These are phyloP conservation scores for Aspergillus glaucus DNA, from an alignment of 2,329 filamentous ascomycete species.

Conservation along the genomic window DNA sequence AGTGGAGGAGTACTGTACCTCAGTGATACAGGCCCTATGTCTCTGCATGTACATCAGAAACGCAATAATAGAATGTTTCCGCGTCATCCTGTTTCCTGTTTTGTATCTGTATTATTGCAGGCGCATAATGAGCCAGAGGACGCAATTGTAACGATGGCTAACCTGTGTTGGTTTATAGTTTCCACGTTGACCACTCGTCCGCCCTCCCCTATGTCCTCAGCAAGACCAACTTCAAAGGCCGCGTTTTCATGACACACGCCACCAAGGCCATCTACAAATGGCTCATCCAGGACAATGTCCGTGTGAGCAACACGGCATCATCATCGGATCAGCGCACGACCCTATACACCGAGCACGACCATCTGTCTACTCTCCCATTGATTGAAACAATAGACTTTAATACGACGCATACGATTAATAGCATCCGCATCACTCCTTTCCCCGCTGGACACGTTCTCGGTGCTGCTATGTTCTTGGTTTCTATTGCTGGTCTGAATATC, in stretches of 20 bases:
- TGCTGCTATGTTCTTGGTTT: slow-evolving; percentile 95
- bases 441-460: slow-evolving; percentile 97
- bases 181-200: slow-evolving; percentile 96
- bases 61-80: slow-evolving; percentile 19
- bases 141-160: slow-evolving; percentile 17
- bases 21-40: slow-evolving; percentile 7
- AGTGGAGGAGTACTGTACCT: slow-evolving; percentile 5
- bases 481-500: slow-evolving; percentile 93
- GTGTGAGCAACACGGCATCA: slow-evolving; percentile 67
- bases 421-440: slow-evolving; percentile 93
- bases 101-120: neutral
- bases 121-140: too few relatives aligned
- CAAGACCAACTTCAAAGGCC: slow-evolving; percentile 94
- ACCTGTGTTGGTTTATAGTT: slow-evolving; percentile 53
- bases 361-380: slow-evolving; percentile 83
- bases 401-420: slow-evolving; percentile 94
- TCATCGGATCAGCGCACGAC: slow-evolving; percentile 58
- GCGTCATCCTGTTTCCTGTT: slow-evolving; percentile 4
- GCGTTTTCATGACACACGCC: slow-evolving; percentile 98
- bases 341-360: slow-evolving; percentile 91
- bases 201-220: slow-evolving; percentile 95
- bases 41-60: slow-evolving; percentile 31
- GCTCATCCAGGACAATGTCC: slow-evolving; percentile 94
- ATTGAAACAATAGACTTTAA: slow-evolving; percentile 99
- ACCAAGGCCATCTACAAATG: slow-evolving; percentile 99